Percentiles rank a stretch among this genome's conserved stretches.
These are phyloP conservation scores for Diutina siamensis DNA, from an alignment of 1,139 yeast genomes.

Conservation along the genomic window DNA sequence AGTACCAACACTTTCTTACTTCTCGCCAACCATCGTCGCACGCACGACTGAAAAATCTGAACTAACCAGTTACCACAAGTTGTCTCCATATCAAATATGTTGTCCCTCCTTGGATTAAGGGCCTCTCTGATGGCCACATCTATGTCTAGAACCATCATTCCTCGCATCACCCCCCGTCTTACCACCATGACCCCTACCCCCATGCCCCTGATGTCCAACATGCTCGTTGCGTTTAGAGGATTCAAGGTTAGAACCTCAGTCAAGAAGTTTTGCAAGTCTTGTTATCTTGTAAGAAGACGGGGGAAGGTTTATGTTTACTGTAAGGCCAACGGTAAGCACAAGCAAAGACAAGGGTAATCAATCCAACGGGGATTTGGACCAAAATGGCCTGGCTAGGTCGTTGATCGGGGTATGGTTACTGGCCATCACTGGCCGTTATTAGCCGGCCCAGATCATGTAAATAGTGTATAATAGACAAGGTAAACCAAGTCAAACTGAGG, in stretches of 20 bases:
- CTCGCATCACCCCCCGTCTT: background rate
- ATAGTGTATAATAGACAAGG: background rate
- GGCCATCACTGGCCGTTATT: too few relatives aligned
- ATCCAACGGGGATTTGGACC: background rate
- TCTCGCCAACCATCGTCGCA: background rate
- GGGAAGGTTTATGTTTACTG: constrained; percentile 91
- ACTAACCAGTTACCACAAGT: background rate
- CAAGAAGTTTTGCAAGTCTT: constrained; percentile 83
- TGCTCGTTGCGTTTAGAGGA: background rate
- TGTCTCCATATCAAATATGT: background rate
- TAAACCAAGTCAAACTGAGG: too few relatives aligned
- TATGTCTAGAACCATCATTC: background rate
- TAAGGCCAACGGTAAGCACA: constrained; percentile 86
- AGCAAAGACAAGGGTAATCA: constrained; percentile 83
- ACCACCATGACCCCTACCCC: background rate
- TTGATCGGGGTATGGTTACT: too few relatives aligned
- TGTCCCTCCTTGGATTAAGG: constrained; percentile 2
- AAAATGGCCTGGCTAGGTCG: too few relatives aligned
- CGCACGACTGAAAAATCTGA: background rate
- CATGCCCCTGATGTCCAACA: background rate
- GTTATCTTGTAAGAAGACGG: constrained; percentile 88
- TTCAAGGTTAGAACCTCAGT: constrained; percentile 59
- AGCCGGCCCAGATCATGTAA: background rate
- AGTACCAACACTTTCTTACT: background rate
- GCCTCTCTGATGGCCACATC: background rate